Conservation (phyloP, 805 yeast species). For the Yarrowia porcina region DNA sequence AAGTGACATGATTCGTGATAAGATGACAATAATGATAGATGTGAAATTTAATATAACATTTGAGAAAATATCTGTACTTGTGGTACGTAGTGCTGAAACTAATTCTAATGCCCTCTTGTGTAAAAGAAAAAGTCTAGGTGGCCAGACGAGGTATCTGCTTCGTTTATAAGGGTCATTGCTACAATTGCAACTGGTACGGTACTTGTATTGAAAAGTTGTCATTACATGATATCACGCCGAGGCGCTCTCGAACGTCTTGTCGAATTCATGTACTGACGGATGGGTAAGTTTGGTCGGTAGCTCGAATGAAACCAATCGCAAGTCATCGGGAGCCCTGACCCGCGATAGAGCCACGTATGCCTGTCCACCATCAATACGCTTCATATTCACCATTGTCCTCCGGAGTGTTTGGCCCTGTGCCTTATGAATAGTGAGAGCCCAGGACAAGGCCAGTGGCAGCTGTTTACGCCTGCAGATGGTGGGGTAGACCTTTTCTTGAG, state of each 20-base stretch:
- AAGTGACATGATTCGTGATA: neutral
- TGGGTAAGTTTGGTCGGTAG: neutral
- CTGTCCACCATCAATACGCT: slow-evolving; percentile 78
- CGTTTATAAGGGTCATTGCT: too few relatives aligned
- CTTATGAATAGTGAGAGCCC: slow-evolving; percentile 95
- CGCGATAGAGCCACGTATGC: slow-evolving; percentile 94
- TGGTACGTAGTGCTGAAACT: too few relatives aligned
- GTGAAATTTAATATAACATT: too few relatives aligned
- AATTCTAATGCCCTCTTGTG: too few relatives aligned
- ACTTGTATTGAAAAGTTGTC: too few relatives aligned
- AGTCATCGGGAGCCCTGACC: slow-evolving; percentile 43
- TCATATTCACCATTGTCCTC: slow-evolving; percentile 71
- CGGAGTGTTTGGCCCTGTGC: slow-evolving; percentile 90
- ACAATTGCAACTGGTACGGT: too few relatives aligned
- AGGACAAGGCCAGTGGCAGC: slow-evolving; percentile 80
- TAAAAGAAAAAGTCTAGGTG: too few relatives aligned
- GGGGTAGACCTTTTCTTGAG: neutral
- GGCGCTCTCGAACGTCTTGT: neutral
- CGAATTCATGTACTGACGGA: neutral
- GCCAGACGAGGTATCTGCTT: too few relatives aligned
- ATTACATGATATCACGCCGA: neutral
- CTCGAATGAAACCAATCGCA: neutral
- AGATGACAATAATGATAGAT: too few relatives aligned
- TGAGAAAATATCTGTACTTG: too few relatives aligned
- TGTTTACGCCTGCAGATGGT: slow-evolving; percentile 42